Evolutionary conservation across 2,329 filamentous ascomycete species (phyloP).

Genomic region (Celoporthe dispersa): DNA sequence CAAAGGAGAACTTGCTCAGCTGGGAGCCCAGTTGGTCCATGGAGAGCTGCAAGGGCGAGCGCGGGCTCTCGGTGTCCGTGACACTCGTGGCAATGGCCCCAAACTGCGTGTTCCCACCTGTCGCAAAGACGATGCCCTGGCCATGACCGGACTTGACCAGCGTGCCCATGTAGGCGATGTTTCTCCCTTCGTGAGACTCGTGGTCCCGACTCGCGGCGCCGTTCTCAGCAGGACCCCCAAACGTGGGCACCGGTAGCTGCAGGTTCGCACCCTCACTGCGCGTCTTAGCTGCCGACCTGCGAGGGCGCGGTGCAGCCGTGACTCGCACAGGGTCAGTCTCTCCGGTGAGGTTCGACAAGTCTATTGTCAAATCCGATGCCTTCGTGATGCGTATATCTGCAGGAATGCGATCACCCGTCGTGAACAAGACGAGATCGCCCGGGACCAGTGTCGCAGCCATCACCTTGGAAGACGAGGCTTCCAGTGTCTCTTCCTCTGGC

Average conservation of each 20-base stretch:
- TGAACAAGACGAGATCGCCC: conserved; percentile 90
- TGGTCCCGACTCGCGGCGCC: conserved; percentile 51
- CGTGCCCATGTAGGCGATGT: conserved; percentile 98
- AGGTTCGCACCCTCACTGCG: conserved; percentile 33
- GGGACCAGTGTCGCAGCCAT: conserved; percentile 87
- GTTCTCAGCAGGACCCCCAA: conserved; percentile 44
- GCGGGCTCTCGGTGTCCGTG: conserved; percentile 91
- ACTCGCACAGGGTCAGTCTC: conserved; percentile 94
- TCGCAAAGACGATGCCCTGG: conserved; percentile 96
- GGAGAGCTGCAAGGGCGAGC: conserved; percentile 89
- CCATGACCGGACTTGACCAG: conserved; percentile 93
- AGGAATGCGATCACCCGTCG: conserved; percentile 93
- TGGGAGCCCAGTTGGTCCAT: conserved; percentile 99
- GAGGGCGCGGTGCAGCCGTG: conserved; percentile 61
- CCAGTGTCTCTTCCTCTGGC: conserved; percentile 65
- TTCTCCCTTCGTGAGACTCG: conserved; percentile 74
- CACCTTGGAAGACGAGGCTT: conserved; percentile 80
- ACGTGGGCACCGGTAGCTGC: conserved; percentile 43
- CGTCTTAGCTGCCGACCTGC: conserved; percentile 37
- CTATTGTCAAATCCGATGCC: conserved; percentile 87
- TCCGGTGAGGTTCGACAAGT: conserved; percentile 94
- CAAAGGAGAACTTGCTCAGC: conserved; percentile 94
- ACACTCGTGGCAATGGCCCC: conserved; percentile 94
- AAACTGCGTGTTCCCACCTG: conserved; percentile 91
- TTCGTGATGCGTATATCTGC: conserved; percentile 94